Conservation (phyloP, 106 monocot genomes). For the Alisma plantagoaquatica region DNA sequence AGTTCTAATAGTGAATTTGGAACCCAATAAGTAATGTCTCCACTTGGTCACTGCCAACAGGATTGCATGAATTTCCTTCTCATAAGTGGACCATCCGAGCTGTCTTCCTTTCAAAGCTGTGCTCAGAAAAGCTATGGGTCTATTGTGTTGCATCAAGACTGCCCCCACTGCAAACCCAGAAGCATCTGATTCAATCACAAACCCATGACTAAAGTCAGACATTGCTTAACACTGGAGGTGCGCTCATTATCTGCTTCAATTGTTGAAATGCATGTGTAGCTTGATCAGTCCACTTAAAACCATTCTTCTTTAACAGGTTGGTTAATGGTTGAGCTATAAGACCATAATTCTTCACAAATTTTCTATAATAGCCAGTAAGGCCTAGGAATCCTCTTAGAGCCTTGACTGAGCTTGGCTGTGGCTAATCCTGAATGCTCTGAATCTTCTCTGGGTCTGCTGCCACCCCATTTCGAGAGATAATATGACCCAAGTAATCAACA, state of each 20-base stretch:
- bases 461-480: neutral
- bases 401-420: neutral
- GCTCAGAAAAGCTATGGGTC: neutral
- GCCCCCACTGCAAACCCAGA: neutral
- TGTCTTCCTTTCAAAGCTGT: neutral
- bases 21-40: conserved; percentile 1
- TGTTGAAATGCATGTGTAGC: neutral
- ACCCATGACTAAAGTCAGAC: neutral
- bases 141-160: neutral
- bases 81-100: neutral
- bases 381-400: conserved; percentile 5
- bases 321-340: neutral
- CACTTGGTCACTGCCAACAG: neutral
- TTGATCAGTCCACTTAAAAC: neutral
- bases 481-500: neutral
- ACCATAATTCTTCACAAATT: neutral
- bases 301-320: conserved; percentile 5
- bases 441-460: neutral
- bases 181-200: neutral
- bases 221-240: neutral
- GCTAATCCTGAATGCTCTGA: neutral
- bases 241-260: neutral
- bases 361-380: neutral
- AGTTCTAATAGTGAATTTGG: neutral
- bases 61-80: neutral